Conservation (phyloP, 805 yeast genomes). For the Yamadazyma olivae region DNA sequence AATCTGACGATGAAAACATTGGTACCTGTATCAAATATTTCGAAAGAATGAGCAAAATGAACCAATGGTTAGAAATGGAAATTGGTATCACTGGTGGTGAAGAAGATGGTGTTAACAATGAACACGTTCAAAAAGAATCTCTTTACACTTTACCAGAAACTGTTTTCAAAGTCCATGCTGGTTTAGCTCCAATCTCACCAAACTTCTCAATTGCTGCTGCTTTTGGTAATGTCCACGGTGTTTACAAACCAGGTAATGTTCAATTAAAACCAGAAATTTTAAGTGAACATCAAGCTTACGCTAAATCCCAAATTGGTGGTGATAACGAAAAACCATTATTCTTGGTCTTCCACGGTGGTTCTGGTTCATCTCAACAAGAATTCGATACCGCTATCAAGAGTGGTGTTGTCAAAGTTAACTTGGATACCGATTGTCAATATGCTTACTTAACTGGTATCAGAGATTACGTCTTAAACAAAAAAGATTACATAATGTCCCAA, state of each 20-base stretch:
- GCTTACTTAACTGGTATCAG: conserved; percentile 97
- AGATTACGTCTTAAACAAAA: conserved; percentile 93
- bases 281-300: conserved; percentile 93
- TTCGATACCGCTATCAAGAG: conserved; percentile 84
- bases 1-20: conserved; percentile 93
- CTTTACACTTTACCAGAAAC: conserved; percentile 96
- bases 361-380: conserved; percentile 92
- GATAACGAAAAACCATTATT: conserved; percentile 69
- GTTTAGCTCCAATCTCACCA: conserved; percentile 87
- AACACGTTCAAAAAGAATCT: conserved; percentile 79
- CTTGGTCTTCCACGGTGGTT: conserved; percentile 99
- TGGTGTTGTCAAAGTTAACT: conserved; percentile 99
- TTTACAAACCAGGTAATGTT: conserved; percentile 98
- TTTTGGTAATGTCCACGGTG: conserved; percentile 99
- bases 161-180: conserved; percentile 86
- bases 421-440: conserved; percentile 98
- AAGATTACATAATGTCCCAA: conserved; percentile 84
- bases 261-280: conserved; percentile 86
- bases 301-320: conserved; percentile 58
- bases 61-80: conserved; percentile 99
- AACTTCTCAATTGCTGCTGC: conserved; percentile 99
- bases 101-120: conserved; percentile 99
- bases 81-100: conserved; percentile 99
- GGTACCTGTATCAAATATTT: conserved; percentile 92
- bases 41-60: conserved; percentile 87